Conservation (phyloP, 2,329 filamentous ascomycete species). For the Juglanconis oblonga region DNA sequence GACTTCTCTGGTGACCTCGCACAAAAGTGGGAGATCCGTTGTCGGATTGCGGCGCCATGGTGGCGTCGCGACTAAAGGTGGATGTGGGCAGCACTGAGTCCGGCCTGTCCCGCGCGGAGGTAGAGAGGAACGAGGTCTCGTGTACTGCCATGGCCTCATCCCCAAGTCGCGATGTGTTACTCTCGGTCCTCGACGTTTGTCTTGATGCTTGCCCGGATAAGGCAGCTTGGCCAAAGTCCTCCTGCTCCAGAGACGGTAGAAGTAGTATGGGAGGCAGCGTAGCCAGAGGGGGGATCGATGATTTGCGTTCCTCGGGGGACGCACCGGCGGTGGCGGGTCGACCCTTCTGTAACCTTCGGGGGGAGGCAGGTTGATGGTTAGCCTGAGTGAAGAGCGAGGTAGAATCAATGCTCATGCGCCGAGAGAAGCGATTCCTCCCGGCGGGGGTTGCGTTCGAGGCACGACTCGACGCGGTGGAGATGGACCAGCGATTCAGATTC, state of each 20-base stretch:
- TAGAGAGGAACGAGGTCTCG: slow-evolving; percentile 21
- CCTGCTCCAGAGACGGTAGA: slow-evolving; percentile 38
- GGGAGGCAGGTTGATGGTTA: slow-evolving; percentile 27
- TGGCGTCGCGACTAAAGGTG: slow-evolving; percentile 16
- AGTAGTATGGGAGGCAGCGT: slow-evolving; percentile 40
- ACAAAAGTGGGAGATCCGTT: slow-evolving; percentile 25
- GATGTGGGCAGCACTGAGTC: slow-evolving; percentile 14
- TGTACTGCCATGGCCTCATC: slow-evolving; percentile 23
- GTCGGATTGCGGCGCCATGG: slow-evolving; percentile 34
- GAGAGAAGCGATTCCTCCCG: slow-evolving; percentile 33
- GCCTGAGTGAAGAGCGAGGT: slow-evolving; percentile 25
- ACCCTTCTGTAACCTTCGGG: slow-evolving; percentile 37
- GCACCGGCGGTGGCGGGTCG: slow-evolving; percentile 30
- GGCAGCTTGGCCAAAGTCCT: slow-evolving; percentile 25
- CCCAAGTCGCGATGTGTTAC: slow-evolving; percentile 21
- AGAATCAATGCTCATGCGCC: slow-evolving; percentile 44
- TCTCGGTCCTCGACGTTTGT: slow-evolving; percentile 19
- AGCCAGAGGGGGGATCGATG: slow-evolving; percentile 30
- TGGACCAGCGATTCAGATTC: slow-evolving; percentile 52
- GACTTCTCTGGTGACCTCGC: slow-evolving; percentile 43
- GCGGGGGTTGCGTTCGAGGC: slow-evolving; percentile 34
- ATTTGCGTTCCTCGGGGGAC: slow-evolving; percentile 25
- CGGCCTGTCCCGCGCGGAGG: slow-evolving; percentile 13
- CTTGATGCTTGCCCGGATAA: slow-evolving; percentile 1
- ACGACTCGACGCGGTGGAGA: slow-evolving; percentile 49